These are phyloP conservation scores for Phanerodontia chrysosporium DNA, from an alignment of 768 basidiomycete species.

Conservation along the genomic window DNA sequence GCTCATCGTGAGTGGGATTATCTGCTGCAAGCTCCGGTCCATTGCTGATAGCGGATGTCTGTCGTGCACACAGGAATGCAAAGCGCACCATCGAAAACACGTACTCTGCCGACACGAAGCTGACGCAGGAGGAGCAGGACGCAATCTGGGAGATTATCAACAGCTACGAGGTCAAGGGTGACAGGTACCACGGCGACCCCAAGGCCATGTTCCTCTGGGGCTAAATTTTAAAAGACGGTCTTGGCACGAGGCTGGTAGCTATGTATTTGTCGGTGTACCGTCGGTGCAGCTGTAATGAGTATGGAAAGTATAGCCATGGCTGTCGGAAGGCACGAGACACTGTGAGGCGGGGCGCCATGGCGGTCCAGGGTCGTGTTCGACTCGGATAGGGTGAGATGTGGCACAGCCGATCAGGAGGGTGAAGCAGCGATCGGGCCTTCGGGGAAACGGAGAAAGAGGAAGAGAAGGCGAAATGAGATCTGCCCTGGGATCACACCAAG, in stretches of 20 bases:
- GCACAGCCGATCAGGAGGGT: neutral
- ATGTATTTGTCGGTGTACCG: neutral
- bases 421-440: neutral
- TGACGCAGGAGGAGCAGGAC: conserved; percentile 30
- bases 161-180: conserved; percentile 33
- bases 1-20: conserved; percentile 31
- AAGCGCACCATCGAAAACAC: conserved; percentile 42
- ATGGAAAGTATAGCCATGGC: neutral
- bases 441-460: conserved; percentile 6
- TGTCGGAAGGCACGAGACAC: neutral
- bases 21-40: neutral
- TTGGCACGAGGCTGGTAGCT: neutral
- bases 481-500: neutral
- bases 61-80: conserved; percentile 26
- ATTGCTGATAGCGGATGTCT: neutral
- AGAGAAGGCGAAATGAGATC: neutral
- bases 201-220: conserved; percentile 29
- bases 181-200: conserved; percentile 30
- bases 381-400: neutral
- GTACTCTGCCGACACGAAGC: conserved; percentile 33
- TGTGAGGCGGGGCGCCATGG: neutral
- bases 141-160: conserved; percentile 37
- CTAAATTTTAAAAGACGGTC: conserved; percentile 13
- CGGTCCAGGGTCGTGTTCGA: neutral
- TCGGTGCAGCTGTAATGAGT: neutral